Conservation (phyloP, 2,329 filamentous ascomycete species). For the Epichloe gansuensis region DNA sequence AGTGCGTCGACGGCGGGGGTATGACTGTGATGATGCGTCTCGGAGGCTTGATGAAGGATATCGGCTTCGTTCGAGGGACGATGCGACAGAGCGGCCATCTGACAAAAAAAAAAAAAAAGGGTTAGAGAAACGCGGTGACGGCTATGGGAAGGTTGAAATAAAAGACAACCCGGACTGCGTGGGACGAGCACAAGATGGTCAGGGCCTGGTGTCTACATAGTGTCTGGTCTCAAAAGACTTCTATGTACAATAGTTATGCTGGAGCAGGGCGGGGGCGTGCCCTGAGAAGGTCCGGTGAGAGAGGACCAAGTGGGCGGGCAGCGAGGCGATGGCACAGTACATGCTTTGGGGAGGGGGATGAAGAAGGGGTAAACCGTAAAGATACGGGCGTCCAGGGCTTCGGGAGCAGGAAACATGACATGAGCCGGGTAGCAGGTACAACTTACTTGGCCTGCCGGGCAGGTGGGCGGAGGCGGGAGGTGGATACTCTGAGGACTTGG, state of each 20-base stretch:
- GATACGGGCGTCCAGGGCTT: not conserved
- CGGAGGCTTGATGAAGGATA: conserved; percentile 5
- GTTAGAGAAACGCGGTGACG: conserved; percentile 17
- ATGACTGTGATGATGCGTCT: conserved; percentile 1
- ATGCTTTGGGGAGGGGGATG: not conserved
- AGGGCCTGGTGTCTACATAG: conserved; percentile 6
- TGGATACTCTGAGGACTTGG: not conserved
- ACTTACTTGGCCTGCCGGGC: not conserved
- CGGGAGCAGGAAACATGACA: not conserved
- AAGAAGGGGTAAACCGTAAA: not conserved
- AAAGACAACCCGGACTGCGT: conserved; percentile 11
- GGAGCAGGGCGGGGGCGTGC: not conserved
- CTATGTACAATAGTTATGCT: not conserved
- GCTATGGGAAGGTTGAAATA: conserved; percentile 24
- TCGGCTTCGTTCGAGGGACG: conserved; percentile 18
- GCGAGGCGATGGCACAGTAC: conserved; percentile 1
- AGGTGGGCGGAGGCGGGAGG: not conserved
- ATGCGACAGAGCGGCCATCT: conserved; percentile 35
- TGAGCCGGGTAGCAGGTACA: not conserved
- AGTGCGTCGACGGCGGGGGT: conserved; percentile 5
- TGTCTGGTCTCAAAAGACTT: conserved; percentile 3
- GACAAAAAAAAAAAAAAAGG: conserved; percentile 21
- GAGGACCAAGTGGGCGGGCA: conserved; percentile 4
- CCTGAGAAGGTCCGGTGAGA: not conserved
- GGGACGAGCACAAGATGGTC: conserved; percentile 11